These are phyloP conservation scores for Arxiozyma heterogenica DNA, from an alignment of 1,139 yeast species.

Conservation along the genomic window DNA sequence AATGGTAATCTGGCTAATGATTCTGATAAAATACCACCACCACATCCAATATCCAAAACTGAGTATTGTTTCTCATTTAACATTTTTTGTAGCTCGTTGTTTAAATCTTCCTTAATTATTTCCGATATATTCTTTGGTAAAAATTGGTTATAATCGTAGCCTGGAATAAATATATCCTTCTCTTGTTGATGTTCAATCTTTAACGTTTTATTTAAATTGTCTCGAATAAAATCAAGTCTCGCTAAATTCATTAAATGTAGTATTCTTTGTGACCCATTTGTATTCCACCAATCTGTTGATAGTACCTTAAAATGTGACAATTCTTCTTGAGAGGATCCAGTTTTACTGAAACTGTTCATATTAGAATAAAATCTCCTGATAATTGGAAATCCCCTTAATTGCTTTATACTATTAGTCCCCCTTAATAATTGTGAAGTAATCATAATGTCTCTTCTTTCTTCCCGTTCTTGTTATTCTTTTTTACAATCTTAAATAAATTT, in stretches of 20 bases:
- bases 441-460: background rate
- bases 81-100: slow-evolving; percentile 38
- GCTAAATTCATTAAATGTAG: slow-evolving; percentile 88
- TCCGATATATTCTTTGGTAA: slow-evolving; percentile 48
- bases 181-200: slow-evolving; percentile 33
- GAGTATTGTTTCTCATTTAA: slow-evolving; percentile 35
- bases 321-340: slow-evolving; percentile 40
- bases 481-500: background rate
- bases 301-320: slow-evolving; percentile 71
- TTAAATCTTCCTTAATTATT: slow-evolving; percentile 42
- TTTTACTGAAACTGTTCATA: slow-evolving; percentile 5
- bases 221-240: slow-evolving; percentile 76
- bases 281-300: slow-evolving; percentile 96
- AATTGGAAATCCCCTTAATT: background rate
- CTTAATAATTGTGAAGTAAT: background rate
- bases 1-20: slow-evolving; percentile 70
- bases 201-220: slow-evolving; percentile 44
- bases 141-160: slow-evolving; percentile 52
- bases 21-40: slow-evolving; percentile 90
- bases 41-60: slow-evolving; percentile 90
- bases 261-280: slow-evolving; percentile 83
- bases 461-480: background rate
- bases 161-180: slow-evolving; percentile 62
- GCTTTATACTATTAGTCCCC: background rate
- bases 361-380: background rate